Evolutionary conservation across 2,329 filamentous ascomycete species (phyloP).

Genomic region (Tolypocladium pustulatum): DNA sequence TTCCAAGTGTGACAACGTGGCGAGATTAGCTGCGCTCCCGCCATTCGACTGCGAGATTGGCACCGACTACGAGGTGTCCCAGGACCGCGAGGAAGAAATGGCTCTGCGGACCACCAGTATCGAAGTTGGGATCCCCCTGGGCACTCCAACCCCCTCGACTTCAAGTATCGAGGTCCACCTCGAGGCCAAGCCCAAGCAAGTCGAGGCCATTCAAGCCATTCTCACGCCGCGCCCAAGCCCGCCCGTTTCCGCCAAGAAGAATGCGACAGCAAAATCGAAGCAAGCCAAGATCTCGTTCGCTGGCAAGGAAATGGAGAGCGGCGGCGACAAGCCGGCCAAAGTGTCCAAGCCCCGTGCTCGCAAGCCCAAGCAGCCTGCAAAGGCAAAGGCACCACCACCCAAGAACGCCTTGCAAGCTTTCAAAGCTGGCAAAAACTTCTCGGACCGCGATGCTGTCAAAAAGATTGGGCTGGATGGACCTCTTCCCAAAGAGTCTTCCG

Average conservation of each 20-base stretch:
- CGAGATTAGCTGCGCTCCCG: constrained; percentile 55
- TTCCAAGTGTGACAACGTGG: constrained; percentile 81
- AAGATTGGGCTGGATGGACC: constrained; percentile 6
- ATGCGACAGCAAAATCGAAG: constrained; percentile 27
- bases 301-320: constrained; percentile 8
- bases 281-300: constrained; percentile 41
- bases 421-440: constrained; percentile 30
- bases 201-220: constrained; percentile 37
- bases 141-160: constrained; percentile 10
- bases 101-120: constrained; percentile 25
- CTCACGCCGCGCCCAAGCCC: constrained; percentile 50
- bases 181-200: constrained; percentile 26
- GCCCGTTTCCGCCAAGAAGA: constrained; percentile 28
- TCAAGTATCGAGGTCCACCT: constrained; percentile 10
- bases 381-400: constrained; percentile 24
- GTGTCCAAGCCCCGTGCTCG: constrained; percentile 18
- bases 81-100: constrained; percentile 28
- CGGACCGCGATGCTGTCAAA: constrained; percentile 11
- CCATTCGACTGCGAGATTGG: constrained; percentile 46
- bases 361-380: constrained; percentile 22
- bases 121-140: constrained; percentile 17
- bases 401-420: constrained; percentile 30
- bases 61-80: constrained; percentile 35
- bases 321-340: constrained; percentile 9
- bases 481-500: background rate